These are phyloP conservation scores for Tricholoma furcatifolium DNA, from an alignment of 768 basidiomycete genomes.

Conservation along the genomic window DNA sequence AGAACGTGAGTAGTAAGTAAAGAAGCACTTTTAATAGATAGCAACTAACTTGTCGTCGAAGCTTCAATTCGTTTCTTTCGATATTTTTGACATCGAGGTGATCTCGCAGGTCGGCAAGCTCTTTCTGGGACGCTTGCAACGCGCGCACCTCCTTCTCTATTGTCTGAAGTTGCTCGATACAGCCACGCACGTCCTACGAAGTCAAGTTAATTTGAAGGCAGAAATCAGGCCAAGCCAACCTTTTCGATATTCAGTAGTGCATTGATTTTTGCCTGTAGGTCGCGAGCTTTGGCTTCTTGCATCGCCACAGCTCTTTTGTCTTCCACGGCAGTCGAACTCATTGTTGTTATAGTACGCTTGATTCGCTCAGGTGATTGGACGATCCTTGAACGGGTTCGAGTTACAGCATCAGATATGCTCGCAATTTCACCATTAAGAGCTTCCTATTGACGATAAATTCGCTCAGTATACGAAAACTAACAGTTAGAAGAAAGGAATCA, in stretches of 20 bases:
- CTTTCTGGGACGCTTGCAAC: constrained; percentile 66
- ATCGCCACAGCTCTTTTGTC: constrained; percentile 66
- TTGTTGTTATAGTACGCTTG: constrained; percentile 75
- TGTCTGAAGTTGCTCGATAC: constrained; percentile 73
- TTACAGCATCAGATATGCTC: constrained; percentile 57
- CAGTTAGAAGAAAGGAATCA: constrained; percentile 20
- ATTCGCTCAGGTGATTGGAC: constrained; percentile 93
- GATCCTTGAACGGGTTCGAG: constrained; percentile 68
- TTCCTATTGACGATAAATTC: constrained; percentile 39
- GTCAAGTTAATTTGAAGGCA: background rate
- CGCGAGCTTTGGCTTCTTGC: constrained; percentile 74
- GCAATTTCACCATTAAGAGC: constrained; percentile 59
- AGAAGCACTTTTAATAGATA: background rate
- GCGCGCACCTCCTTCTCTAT: constrained; percentile 66
- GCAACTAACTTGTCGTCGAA: constrained; percentile 60
- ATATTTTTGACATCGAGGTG: constrained; percentile 71
- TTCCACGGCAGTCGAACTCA: constrained; percentile 63
- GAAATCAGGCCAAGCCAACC: constrained; percentile 33
- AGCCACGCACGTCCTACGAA: constrained; percentile 64
- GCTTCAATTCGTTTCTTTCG: constrained; percentile 66
- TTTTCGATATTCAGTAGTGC: constrained; percentile 75
- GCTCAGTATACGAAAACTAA: background rate
- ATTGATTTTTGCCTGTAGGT: constrained; percentile 73
- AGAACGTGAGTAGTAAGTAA: background rate
- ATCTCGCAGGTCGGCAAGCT: constrained; percentile 66